A percentile compares a stretch with the other conserved stretches of the same genome.
Conservation (phyloP, 768 basidiomycete genomes). For the Pulveroboletus frians region DNA sequence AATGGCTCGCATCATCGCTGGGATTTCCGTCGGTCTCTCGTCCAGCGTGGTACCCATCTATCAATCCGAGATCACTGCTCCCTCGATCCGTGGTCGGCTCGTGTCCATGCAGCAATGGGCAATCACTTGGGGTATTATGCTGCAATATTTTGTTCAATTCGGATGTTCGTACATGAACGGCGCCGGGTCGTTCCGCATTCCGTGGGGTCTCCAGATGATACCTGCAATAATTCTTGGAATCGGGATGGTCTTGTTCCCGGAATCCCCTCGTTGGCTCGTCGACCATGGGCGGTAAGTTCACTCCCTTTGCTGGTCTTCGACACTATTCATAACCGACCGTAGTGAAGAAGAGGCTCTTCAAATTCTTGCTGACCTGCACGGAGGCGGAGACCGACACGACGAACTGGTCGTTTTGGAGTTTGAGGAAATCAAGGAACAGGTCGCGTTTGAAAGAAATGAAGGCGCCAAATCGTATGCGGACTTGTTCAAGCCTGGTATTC, state of each 20-base stretch:
- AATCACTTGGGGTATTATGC: conserved; percentile 73
- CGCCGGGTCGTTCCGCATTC: conserved; percentile 70
- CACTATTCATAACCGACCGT: neutral
- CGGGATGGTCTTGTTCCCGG: conserved; percentile 67
- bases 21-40: conserved; percentile 61
- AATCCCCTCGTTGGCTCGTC: conserved; percentile 67
- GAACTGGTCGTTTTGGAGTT: conserved; percentile 66
- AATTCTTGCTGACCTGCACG: conserved; percentile 73
- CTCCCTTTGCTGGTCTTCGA: neutral
- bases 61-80: conserved; percentile 70
- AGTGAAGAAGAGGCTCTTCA: conserved; percentile 56
- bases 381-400: conserved; percentile 47
- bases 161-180: conserved; percentile 66
- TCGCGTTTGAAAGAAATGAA: conserved; percentile 57
- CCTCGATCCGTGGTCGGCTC: conserved; percentile 66
- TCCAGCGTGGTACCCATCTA: conserved; percentile 69
- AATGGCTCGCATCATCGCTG: conserved; percentile 62
- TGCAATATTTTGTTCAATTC: conserved; percentile 74
- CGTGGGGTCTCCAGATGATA: conserved; percentile 77
- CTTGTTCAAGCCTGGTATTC: conserved; percentile 58
- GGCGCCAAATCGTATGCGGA: conserved; percentile 70
- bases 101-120: conserved; percentile 79
- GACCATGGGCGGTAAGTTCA: conserved; percentile 48
- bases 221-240: conserved; percentile 64
- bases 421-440: conserved; percentile 56